Base-by-base conservation (phyloP, 2,329 filamentous ascomycete species). In the Clonostachys rosea region DNA sequence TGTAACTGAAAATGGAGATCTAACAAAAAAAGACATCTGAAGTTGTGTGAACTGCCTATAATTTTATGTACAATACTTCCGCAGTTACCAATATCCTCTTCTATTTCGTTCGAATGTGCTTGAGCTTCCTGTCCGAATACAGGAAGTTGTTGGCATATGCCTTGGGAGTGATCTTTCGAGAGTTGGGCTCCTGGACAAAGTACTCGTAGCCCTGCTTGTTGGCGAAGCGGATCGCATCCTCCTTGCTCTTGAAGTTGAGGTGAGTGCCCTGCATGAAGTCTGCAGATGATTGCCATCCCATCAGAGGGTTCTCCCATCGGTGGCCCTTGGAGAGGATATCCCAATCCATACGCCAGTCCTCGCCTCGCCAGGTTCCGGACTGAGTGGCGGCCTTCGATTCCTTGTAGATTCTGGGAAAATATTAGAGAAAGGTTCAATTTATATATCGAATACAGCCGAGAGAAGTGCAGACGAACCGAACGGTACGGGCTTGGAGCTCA, bases 131-230 rank as follows among this genome's bases (percentile, higher is more conserved):
- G 12, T 87, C 74, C 52, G 84, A 84, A 74, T 95, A 91, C 53
- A 91, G 64, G 70, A 97, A 99, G 75, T 97, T 96, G 71, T 95
- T 95, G 51, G 94, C 92, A 67, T 99, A 99, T 11, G 89, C 87
- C 82, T 99, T 99, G 51, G 91, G 89, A 14, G 83, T 74, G 59
- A 96, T 86, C 62, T 86, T 87, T 63, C 94, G 84, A 69, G 83
- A 82, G 62, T 96, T 95, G 35, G 94, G 92, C 73, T 97, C 94
- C 76, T 97, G 94, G 20, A 99, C 91, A 66, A 94, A 97, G 71
- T 96, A 99, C 66, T 99, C 92, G 66, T 99, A 99, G 35, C 95
- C 94, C 70, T 99, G 94, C 80, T 97, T 99, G 74, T 97, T 88
- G 20, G 95, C 94, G 63, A 99, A 99, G 49, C 78, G 75, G 60